Base-by-base conservation (phyloP, 2,329 filamentous ascomycete species). In the Esteya vermicola region DNA sequence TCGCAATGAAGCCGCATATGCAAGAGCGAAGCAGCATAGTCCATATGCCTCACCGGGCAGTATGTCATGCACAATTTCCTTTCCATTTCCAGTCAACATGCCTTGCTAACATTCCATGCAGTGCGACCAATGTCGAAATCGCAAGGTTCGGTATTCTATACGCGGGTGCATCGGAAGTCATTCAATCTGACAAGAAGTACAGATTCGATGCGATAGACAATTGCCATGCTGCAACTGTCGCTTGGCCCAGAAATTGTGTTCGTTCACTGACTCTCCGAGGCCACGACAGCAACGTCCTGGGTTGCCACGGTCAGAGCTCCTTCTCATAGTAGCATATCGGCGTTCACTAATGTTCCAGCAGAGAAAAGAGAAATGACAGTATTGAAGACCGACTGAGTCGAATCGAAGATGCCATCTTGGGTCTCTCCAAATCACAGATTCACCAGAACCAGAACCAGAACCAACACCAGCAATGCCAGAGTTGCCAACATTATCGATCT, bases 191-290 rank as follows among this genome's bases (percentile, higher is more conserved):
- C 31, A 4, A 16, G 6, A 20, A 14, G 9, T 1, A 18, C 3
- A 42, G 40, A 38, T 42, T 20, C 40, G 40, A 3, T 42, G 40
- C 14, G 40, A 42, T 13, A 33, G 40, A 22, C 28, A 33, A n/a
- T 20, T 42, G 13, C 40, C 40, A 4, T 42, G 40, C 12, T 42
- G 28, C 30, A 32, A 37, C 10, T 42, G 40, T 21, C 35, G 30
- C 18, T 10, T 42, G 20, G 34, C 39, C 20, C 21, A 21, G 21
- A 41, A 37, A 23, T n/a, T 2, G 12, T 40, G 38, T 19, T 20
- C 38, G 1, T 40, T 36, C 16, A 40, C 38, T 8, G 33, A 40
- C 12, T 19, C 14, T 14, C 12, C 26, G 19, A 14, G 25, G 14
- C 9, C 20, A 2, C 38, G 38, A 10, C 18, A 39, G 22, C 26